phyloP scores from a whole-genome alignment of 495 filamentous ascomycete genomes.

The Penicillium simplicissimum region DNA sequence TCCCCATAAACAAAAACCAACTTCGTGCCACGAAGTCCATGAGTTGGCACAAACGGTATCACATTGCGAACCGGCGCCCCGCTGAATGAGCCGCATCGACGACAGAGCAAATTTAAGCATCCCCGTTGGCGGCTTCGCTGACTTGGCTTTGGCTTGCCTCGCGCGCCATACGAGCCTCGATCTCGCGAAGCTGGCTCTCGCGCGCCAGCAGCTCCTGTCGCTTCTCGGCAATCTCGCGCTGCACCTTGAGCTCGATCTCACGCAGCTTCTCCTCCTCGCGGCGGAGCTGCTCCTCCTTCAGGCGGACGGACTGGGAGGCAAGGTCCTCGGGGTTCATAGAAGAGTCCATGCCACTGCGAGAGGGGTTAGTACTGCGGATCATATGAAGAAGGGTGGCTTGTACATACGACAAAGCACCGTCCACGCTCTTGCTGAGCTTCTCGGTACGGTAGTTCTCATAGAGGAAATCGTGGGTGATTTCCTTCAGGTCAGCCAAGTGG shows the following conservation, averaged over 20 bases:
- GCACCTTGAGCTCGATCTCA: constrained; percentile 98
- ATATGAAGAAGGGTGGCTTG: not conserved
- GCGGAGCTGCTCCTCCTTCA: constrained; percentile 98
- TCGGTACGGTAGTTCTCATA: constrained; percentile 99
- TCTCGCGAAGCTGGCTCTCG: constrained; percentile 97
- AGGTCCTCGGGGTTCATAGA: constrained; percentile 98
- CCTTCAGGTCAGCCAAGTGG: constrained; percentile 96
- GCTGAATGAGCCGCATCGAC: constrained; percentile 33
- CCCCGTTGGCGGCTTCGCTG: constrained; percentile 47
- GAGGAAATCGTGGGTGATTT: constrained; percentile 99
- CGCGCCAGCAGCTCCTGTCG: constrained; percentile 96
- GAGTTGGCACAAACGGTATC: constrained; percentile 45
- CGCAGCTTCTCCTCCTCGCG: constrained; percentile 99
- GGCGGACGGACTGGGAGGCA: constrained; percentile 91
- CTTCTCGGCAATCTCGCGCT: constrained; percentile 99
- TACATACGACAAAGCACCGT: constrained; percentile 84
- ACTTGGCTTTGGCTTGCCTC: constrained; percentile 55
- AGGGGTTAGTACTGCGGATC: constrained; percentile 31
- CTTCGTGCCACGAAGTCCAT: constrained; percentile 45
- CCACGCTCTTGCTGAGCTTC: constrained; percentile 99
- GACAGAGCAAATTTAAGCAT: constrained; percentile 45
- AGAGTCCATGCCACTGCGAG: constrained; percentile 57
- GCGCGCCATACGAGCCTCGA: constrained; percentile 77
- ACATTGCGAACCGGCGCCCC: constrained; percentile 38
- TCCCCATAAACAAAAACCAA: constrained; percentile 45